These are phyloP conservation scores for Cicer pinnatifidum DNA, from an alignment of 306 rosid species.

Conservation along the genomic window DNA sequence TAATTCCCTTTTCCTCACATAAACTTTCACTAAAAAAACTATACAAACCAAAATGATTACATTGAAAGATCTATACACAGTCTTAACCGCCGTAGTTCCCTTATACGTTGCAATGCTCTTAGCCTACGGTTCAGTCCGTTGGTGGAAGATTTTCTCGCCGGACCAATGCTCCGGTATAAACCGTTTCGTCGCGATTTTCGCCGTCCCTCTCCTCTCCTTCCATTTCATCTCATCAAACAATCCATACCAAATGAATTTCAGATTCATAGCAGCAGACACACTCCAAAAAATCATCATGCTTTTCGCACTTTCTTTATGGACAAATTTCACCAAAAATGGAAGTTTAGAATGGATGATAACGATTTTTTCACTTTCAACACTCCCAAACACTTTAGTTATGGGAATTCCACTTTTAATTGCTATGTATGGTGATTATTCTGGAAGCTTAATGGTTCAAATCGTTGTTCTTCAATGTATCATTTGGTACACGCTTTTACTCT, in stretches of 20 bases:
- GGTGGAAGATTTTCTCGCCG: slow-evolving; percentile 64
- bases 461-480: slow-evolving; percentile 90
- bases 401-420: slow-evolving; percentile 79
- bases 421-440: slow-evolving; percentile 71
- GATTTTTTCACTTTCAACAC: slow-evolving; percentile 42
- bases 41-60: slow-evolving; percentile 19
- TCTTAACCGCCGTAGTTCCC: slow-evolving; percentile 43
- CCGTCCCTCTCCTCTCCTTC: slow-evolving; percentile 86
- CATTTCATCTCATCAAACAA: slow-evolving; percentile 81
- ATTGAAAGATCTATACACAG: slow-evolving; percentile 39
- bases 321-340: slow-evolving; percentile 30
- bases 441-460: slow-evolving; percentile 79
- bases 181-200: slow-evolving; percentile 86
- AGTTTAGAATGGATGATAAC: slow-evolving; percentile 43
- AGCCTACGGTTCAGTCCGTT: slow-evolving; percentile 43
- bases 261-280: slow-evolving; percentile 92
- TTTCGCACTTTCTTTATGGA: slow-evolving; percentile 27
- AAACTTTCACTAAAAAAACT: background rate
- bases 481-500: slow-evolving; percentile 86
- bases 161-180: slow-evolving; percentile 97
- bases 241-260: slow-evolving; percentile 83
- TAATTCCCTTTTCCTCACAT: background rate
- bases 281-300: slow-evolving; percentile 75
- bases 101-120: slow-evolving; percentile 44
- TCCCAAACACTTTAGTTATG: slow-evolving; percentile 77